These are phyloP conservation scores for Boletellus ananas DNA, from an alignment of 768 basidiomycete genomes.

Conservation along the genomic window DNA sequence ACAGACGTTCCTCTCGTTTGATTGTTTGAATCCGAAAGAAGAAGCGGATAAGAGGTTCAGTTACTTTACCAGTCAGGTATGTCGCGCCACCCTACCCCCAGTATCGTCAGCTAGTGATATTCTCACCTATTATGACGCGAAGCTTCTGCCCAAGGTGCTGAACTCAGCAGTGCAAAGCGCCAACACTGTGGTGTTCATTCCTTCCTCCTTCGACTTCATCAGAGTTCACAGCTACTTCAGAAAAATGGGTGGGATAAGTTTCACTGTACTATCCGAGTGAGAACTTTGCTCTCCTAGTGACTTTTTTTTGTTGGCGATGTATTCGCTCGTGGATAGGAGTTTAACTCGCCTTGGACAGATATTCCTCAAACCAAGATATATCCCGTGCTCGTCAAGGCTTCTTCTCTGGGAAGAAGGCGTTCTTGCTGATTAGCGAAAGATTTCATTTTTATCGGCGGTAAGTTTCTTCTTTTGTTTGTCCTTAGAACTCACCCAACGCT, in stretches of 20 bases:
- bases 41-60: conserved; percentile 87
- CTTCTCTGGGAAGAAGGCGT: conserved; percentile 81
- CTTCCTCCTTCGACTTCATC: conserved; percentile 96
- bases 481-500: not conserved
- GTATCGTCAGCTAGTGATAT: not conserved
- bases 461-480: conserved; percentile 11
- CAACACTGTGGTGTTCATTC: conserved; percentile 85
- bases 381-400: conserved; percentile 90
- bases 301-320: not conserved
- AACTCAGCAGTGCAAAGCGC: conserved; percentile 93
- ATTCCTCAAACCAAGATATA: conserved; percentile 92
- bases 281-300: conserved; percentile 14
- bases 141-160: conserved; percentile 78
- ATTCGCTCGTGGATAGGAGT: not conserved
- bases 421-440: conserved; percentile 92
- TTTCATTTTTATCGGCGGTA: conserved; percentile 96
- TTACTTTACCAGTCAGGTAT: conserved; percentile 82
- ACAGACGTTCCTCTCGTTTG: conserved; percentile 76
- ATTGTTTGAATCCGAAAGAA: conserved; percentile 62
- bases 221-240: conserved; percentile 84
- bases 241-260: conserved; percentile 65
- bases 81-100: conserved; percentile 1
- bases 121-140: not conserved
- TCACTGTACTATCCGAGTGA: conserved; percentile 87
- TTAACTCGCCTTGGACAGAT: conserved; percentile 42